Base-by-base conservation (phyloP, 768 basidiomycete genomes). In the Tulasnella sp. region DNA sequence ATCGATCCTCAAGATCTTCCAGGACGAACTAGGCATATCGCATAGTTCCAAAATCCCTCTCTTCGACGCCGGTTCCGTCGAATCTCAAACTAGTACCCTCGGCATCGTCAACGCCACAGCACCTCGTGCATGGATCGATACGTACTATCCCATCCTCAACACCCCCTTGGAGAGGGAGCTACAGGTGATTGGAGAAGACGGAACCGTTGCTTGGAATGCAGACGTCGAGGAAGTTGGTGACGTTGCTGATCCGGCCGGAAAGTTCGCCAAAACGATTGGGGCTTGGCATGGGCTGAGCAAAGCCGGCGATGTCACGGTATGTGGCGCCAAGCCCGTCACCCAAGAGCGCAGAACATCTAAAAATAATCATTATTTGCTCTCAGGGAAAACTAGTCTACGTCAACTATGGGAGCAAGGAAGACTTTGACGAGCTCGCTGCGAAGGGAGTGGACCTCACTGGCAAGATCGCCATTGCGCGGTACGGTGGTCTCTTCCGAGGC, bases 101-200 rank as follows among this genome's bases (percentile, higher is more conserved):
- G 84, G 85, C 27, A 86, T 90, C 58, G 86, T 88, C 52, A 85
- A 82, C 40, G 31, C 44, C 5, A 42, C 39, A 16, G 85, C 84
- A 36, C 92, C 93, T 2, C 88, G 86, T 0, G 93, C 92, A 79
- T 96, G 94, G 94, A 91, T 95, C 80, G 94, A 95, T 82, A 88
- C 89, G 48, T 98, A 99, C 85, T 97, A 93, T 85, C 96, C 97
- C 1, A 88, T 96, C 58, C 86, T 97, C 86, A 95, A 97, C 85
- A 92, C 90, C 0, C 91, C 94, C 1, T 86, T 92, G 9, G 89
- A 92, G 76, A 89, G 91, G 74, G 89, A 88, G 80, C 85, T 97
- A 16, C 88, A 92, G 73, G 90, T 96, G 31, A 85, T 94, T 68
- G 89, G 87, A 31, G 87, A 88, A 19, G 86, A 90, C 56, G 91